Percentiles rank a stretch among this genome's conserved stretches.
These are phyloP conservation scores for Trichophyton schoenleinii DNA, from an alignment of 2,329 filamentous ascomycete genomes.

Conservation along the genomic window DNA sequence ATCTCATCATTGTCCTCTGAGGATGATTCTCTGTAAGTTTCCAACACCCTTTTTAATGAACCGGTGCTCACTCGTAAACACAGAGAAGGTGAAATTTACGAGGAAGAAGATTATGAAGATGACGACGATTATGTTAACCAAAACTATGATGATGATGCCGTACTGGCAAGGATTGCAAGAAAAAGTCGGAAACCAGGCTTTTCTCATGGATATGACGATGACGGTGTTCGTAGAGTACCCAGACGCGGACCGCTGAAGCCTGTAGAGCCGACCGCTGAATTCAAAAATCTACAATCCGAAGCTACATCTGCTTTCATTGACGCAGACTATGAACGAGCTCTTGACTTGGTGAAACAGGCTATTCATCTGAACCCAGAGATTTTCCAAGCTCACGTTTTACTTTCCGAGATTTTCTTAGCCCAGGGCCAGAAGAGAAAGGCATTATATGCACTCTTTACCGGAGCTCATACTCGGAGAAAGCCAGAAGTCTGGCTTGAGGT, in stretches of 20 bases:
- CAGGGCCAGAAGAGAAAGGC: conserved; percentile 46
- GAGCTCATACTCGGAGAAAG: conserved; percentile 46
- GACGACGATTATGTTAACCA: conserved; percentile 6
- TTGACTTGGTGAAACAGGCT: conserved; percentile 34
- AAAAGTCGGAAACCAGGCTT: conserved; percentile 10
- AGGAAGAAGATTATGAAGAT: no score
- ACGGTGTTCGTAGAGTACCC: conserved; percentile 21
- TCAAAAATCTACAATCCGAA: conserved; percentile 36
- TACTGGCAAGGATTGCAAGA: conserved; percentile 10
- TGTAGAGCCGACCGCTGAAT: conserved; percentile 37
- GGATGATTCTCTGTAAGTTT: conserved; percentile 9
- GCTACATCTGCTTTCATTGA: conserved; percentile 39
- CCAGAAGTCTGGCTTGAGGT: conserved; percentile 46
- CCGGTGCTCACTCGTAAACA: background rate
- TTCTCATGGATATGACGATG: conserved; percentile 14
- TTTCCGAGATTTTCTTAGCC: conserved; percentile 46
- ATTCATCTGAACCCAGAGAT: conserved; percentile 50
- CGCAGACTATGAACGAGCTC: conserved; percentile 34
- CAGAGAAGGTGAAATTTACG: conserved; percentile 4
- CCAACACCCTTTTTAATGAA: background rate
- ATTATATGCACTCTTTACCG: conserved; percentile 44
- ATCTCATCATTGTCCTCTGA: conserved; percentile 1
- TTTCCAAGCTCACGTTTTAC: conserved; percentile 47
- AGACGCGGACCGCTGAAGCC: conserved; percentile 36
- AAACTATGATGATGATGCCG: conserved; percentile 10